Evolutionary conservation across 345 rosid genomes (phyloP), one percentile per base, ranked within the genome.

Genomic region (Populus simonii): DNA sequence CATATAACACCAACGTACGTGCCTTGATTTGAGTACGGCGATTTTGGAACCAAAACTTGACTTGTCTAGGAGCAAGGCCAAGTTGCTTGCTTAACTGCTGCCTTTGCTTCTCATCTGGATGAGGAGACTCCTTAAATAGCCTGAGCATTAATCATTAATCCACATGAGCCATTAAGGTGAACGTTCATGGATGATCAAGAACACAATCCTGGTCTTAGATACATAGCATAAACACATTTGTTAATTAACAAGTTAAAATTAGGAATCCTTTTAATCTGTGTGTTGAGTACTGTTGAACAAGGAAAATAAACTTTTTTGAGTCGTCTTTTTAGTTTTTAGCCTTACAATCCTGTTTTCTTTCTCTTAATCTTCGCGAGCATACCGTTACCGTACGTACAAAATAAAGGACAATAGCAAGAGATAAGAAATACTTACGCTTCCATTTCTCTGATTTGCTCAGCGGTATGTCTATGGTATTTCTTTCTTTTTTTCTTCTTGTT

Each of bases 21-120:
- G 92, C 98, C 94, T 96, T 94, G 81, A 96, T 90, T 81, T 96
- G 99, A 41, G 99, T 96, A 36, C 99, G 89, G 43, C 99, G 96
- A 84, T 96, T 96, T 84, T 96, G 99, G 76, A 96, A 96, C 99
- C 99, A 96, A 87, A 96, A 96, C 88, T 96, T 96, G 85, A 96
- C 98, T 84, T 96, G 99, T 57, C 97, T 86, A 7, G 97, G 98
- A 78, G 97, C 97, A 49, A 96, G 92, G 16, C 99, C 99, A 71
- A 96, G 78, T 81, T 92, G 96, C 83, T 90, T 96, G 85, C 99
- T 94, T 73, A 96, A 77, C 65, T 93, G 97, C 66, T 96, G 98
- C 84, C 99, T 90, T 80, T 96, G 99, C 79, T 93, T 96, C 88
- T 96, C 99, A 82, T 94, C 99, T 22, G 99, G 99, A 78, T 96